Conservation (phyloP, 78 protist genomes). For the Dictyostelium citrinum region DNA sequence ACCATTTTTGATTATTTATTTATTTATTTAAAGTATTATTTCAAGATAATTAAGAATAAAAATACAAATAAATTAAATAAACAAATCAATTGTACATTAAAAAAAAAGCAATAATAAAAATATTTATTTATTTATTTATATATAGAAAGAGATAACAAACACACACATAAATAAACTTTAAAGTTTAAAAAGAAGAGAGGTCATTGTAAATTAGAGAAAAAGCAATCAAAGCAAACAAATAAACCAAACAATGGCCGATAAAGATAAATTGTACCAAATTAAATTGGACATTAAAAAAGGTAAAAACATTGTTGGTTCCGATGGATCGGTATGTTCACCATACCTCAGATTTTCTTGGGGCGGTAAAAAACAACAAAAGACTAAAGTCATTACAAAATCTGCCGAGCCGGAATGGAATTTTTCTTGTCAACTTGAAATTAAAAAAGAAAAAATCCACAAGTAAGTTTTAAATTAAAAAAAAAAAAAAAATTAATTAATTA, state of each 20-base stretch:
- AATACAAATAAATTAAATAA: not conserved
- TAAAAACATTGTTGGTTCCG: constrained; percentile 36
- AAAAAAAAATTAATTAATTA: no score
- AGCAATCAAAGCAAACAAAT: not conserved
- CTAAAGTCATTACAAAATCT: constrained; percentile 49
- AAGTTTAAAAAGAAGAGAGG: not conserved
- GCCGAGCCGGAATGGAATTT: constrained; percentile 71
- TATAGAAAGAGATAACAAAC: not conserved
- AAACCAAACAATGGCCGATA: not conserved
- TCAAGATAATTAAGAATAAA: not conserved
- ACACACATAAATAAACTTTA: not conserved
- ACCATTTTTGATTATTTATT: not conserved
- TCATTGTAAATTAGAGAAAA: not conserved
- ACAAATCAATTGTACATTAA: not conserved
- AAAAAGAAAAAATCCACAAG: constrained; percentile 60
- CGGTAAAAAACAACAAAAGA: constrained; percentile 27
- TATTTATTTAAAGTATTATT: not conserved
- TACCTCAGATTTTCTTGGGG: constrained; percentile 51
- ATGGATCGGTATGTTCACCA: constrained; percentile 63
- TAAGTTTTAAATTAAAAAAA: not conserved
- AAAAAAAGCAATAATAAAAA: not conserved
- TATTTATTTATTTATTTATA: not conserved
- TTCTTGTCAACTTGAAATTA: constrained; percentile 23
- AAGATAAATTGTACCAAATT: constrained; percentile 16
- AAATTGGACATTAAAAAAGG: constrained; percentile 32